These are phyloP conservation scores for Thoreauomyces humboldtii DNA, from an alignment of 192 early-diverging fungal species.

Conservation along the genomic window DNA sequence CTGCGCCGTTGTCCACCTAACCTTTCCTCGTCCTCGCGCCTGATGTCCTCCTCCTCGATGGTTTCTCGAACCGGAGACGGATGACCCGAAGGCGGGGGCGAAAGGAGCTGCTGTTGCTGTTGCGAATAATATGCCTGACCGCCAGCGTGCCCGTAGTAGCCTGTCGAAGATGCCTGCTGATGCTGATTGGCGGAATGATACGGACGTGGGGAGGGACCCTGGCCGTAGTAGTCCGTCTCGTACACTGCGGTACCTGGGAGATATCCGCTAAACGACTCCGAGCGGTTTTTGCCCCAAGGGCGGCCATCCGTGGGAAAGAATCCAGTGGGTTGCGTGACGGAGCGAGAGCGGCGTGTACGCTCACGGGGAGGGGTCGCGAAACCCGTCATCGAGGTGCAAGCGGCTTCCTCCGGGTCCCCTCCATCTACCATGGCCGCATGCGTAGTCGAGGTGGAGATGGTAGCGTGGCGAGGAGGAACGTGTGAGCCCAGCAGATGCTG, in stretches of 20 bases:
- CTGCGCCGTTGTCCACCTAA: not conserved
- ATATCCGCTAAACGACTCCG: constrained; percentile 25
- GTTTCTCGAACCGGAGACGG: constrained; percentile 24
- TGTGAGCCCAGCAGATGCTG: too few relatives aligned
- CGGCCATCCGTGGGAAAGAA: constrained; percentile 1
- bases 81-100: constrained; percentile 24
- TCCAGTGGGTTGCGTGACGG: constrained; percentile 22
- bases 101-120: constrained; percentile 12
- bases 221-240: not conserved
- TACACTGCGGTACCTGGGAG: constrained; percentile 17
- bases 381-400: too few relatives aligned
- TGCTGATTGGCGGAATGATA: not conserved
- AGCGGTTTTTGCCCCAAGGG: constrained; percentile 14
- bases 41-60: constrained; percentile 23
- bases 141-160: too few relatives aligned
- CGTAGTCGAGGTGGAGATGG: too few relatives aligned
- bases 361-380: constrained; percentile 22
- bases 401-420: too few relatives aligned
- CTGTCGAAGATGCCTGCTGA: too few relatives aligned
- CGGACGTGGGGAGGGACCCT: too few relatives aligned
- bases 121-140: too few relatives aligned
- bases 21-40: not conserved
- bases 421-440: too few relatives aligned
- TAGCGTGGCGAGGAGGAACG: too few relatives aligned
- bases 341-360: constrained; percentile 27